phyloP scores from a whole-genome alignment of 116 monocot species.

The Dioscorea cayenensis region DNA sequence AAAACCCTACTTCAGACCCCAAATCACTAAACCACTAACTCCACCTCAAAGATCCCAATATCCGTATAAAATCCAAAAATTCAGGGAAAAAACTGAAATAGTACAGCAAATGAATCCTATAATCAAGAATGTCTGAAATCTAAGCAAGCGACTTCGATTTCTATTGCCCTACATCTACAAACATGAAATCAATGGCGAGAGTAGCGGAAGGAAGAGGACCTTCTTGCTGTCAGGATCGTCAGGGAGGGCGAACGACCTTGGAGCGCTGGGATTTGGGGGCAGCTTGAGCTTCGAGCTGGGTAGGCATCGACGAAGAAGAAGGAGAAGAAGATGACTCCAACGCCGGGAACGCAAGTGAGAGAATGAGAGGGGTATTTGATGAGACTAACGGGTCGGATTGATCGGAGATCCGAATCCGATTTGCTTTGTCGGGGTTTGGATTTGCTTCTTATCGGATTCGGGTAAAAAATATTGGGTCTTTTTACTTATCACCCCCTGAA shows the following conservation, averaged over 20 bases:
- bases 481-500: no score
- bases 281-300: slow-evolving; percentile 19
- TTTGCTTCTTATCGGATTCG: no score
- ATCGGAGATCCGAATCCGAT: no score
- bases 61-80: neutral
- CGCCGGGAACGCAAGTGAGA: no score
- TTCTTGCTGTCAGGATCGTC: slow-evolving; percentile 32
- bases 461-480: no score
- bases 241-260: slow-evolving; percentile 20
- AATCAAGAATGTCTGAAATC: no score
- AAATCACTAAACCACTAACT: neutral
- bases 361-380: no score
- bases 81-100: neutral
- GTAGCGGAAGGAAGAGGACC: slow-evolving; percentile 8
- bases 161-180: neutral
- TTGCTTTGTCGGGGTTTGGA: no score
- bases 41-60: neutral
- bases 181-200: neutral
- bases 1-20: no score
- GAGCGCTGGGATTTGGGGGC: slow-evolving; percentile 30
- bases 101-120: neutral
- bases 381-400: no score
- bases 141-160: neutral
- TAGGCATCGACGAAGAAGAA: slow-evolving; percentile 6
- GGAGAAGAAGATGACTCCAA: no score